Evolutionary conservation across 768 basidiomycete genomes (phyloP), one percentile per base, ranked within the genome.

Genomic region (Naganishia vishniacii): DNA sequence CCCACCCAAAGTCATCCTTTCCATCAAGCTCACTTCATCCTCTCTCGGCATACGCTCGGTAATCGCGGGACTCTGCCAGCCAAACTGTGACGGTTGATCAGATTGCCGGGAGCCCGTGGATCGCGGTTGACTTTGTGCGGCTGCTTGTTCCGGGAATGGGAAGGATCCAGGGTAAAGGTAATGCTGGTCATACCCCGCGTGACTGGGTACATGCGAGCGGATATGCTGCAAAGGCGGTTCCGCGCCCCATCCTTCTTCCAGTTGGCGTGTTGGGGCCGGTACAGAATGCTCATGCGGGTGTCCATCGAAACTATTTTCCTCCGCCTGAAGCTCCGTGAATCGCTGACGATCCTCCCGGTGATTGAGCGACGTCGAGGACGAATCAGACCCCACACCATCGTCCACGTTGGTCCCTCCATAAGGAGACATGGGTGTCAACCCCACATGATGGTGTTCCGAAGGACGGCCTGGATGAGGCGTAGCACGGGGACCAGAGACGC

Each of bases 21-120:
- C 65, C 65, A 67, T 67, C 53, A 47, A 15, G 32, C 59, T 60
- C 11, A 53, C 61, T 40, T 62, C 61, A 48, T 62, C 65, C 12
- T 26, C 42, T 20, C 32, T 32, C 9, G 61, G 61, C 16, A 29
- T n/a, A 26, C 41, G 25, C 1, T 67, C 65, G 23, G 65, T 51
- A 11, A 67, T 61, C 6, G 18, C 61, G 3, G 65, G 65, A n/a
- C 49, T 56, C 18, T 49, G 41, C 65, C 65, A 67, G 9, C 61
- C 65, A n/a, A 34, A 28, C n/a, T 44, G 49, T 3, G 59, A 60
- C 16, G 42, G n/a, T n/a, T 41, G 23, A 7, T 41, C 26, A 28
- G 59, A 60, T 7, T 18, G 61, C 2, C 29, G 15, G 13, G 46
- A 37, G 18, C 32, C 25, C 20, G 31, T 29, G 31, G 15, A 7